phyloP scores from a whole-genome alignment of 2,329 filamentous ascomycete genomes.

The Alternaria atra region DNA sequence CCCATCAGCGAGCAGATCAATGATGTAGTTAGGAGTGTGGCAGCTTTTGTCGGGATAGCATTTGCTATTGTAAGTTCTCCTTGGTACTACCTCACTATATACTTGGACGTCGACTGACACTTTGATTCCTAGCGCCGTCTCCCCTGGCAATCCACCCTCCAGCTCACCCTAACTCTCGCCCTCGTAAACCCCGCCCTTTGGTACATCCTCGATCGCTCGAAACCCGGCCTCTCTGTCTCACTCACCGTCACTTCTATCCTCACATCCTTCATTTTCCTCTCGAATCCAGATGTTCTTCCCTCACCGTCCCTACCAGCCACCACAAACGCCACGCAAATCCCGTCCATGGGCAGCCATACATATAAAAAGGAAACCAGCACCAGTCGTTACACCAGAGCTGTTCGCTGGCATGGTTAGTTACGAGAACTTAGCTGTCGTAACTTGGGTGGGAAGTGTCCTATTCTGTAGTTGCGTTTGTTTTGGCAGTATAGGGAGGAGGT shows the following conservation, averaged over 20 bases:
- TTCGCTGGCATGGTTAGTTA: constrained; percentile 67
- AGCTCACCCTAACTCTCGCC: constrained; percentile 87
- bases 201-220: constrained; percentile 94
- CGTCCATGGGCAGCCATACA: constrained; percentile 14
- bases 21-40: constrained; percentile 72
- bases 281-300: constrained; percentile 82
- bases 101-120: constrained; percentile 10
- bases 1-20: constrained; percentile 74
- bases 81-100: not conserved
- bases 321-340: constrained; percentile 36
- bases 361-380: constrained; percentile 5
- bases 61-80: constrained; percentile 78
- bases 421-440: constrained; percentile 74
- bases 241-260: constrained; percentile 76
- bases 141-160: constrained; percentile 93
- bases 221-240: constrained; percentile 82
- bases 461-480: constrained; percentile 97
- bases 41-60: constrained; percentile 76
- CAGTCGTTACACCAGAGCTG: constrained; percentile 21
- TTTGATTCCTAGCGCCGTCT: constrained; percentile 74
- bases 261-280: constrained; percentile 75
- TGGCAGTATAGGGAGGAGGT: constrained; percentile 87
- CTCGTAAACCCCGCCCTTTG: constrained; percentile 92
- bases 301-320: constrained; percentile 37
- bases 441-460: constrained; percentile 91